A percentile compares a stretch with the other conserved stretches of the same genome.
Conservation (phyloP, 352 stramenopile species). For the Phytophthora sp. region DNA sequence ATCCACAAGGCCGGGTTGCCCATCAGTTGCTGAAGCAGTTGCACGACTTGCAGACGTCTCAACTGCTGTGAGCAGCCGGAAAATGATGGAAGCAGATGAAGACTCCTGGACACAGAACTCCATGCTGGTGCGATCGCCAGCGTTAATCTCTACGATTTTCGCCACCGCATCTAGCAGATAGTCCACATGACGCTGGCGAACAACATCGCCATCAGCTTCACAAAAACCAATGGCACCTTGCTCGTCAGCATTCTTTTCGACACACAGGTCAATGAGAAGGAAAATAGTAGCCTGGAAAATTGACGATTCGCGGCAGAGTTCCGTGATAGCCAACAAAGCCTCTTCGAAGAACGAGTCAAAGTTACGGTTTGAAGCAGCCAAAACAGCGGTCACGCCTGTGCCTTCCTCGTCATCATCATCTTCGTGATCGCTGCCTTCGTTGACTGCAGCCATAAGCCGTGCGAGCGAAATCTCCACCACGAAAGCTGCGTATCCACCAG, state of each 20-base stretch:
- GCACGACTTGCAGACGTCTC: constrained; percentile 63
- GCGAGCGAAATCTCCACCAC: constrained; percentile 80
- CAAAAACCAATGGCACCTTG: constrained; percentile 39
- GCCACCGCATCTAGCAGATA: constrained; percentile 73
- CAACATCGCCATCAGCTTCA: constrained; percentile 30
- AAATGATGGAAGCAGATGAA: constrained; percentile 55
- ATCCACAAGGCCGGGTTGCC: constrained; percentile 33
- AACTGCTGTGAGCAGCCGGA: constrained; percentile 64
- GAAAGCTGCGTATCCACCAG: constrained; percentile 67
- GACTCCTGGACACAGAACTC: constrained; percentile 74
- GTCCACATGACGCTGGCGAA: constrained; percentile 46
- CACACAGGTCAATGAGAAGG: constrained; percentile 68
- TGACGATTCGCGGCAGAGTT: constrained; percentile 71
- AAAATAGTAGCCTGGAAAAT: constrained; percentile 87
- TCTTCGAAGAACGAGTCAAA: constrained; percentile 77
- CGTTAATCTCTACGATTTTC: constrained; percentile 84
- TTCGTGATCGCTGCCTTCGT: constrained; percentile 39
- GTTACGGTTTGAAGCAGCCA: constrained; percentile 55
- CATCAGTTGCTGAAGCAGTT: constrained; percentile 12
- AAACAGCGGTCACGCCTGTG: constrained; percentile 37
- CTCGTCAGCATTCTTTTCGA: constrained; percentile 32
- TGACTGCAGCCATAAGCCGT: constrained; percentile 67
- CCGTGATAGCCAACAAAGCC: constrained; percentile 69
- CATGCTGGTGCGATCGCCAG: constrained; percentile 74
- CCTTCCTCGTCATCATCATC: constrained; percentile 38